Conservation (phyloP, 305 asterid species). For the Solanum chacoense region DNA sequence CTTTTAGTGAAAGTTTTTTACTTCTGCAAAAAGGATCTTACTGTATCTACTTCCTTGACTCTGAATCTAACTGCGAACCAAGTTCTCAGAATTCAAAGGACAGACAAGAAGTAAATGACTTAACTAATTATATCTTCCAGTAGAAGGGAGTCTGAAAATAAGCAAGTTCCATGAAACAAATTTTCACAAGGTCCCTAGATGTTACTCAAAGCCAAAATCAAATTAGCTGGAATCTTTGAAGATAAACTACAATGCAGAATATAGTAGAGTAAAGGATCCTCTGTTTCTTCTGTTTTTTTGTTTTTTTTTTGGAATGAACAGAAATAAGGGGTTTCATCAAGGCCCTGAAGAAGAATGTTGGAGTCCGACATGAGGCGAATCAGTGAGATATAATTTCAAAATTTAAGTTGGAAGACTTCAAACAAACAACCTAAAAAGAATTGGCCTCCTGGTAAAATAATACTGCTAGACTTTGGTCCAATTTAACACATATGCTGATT, state of each 20-base stretch:
- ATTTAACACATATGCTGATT: background rate
- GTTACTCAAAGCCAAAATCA: background rate
- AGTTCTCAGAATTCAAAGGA: background rate
- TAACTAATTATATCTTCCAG: background rate
- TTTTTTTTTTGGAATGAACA: background rate
- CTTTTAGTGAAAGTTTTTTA: background rate
- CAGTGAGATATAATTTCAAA: background rate
- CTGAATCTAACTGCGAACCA: background rate
- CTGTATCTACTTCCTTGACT: background rate
- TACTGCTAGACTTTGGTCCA: background rate
- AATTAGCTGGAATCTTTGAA: background rate
- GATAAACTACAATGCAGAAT: background rate
- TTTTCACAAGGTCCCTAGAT: background rate
- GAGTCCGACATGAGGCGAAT: background rate
- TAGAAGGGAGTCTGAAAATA: background rate
- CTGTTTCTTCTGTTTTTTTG: background rate
- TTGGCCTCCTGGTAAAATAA: background rate
- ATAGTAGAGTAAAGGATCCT: background rate
- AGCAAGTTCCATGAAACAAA: background rate
- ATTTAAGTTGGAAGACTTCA: background rate
- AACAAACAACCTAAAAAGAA: background rate
- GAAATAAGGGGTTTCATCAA: background rate
- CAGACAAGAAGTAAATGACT: background rate
- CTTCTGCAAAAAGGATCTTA: background rate
- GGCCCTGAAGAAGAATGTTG: background rate